Percentiles rank a stretch among this genome's conserved stretches.
These are phyloP conservation scores for Trametes maxima DNA, from an alignment of 768 basidiomycete species.

Conservation along the genomic window DNA sequence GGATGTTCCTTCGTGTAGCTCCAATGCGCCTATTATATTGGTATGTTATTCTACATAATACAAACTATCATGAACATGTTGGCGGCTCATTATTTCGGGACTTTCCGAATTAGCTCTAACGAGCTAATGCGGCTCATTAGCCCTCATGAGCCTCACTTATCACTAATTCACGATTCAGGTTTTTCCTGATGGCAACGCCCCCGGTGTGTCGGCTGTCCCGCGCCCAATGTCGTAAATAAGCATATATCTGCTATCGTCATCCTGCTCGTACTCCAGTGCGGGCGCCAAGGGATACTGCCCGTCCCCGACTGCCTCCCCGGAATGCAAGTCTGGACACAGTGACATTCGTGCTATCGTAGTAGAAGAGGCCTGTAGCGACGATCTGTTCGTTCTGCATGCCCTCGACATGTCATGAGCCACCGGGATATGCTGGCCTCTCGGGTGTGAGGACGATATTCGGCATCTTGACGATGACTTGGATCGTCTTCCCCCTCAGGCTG, in stretches of 20 bases:
- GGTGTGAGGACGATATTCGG: slow-evolving; percentile 37
- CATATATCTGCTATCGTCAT: not conserved
- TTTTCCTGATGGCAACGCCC: slow-evolving; percentile 25
- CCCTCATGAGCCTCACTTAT: not conserved
- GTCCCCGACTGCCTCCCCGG: slow-evolving; percentile 29
- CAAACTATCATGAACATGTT: not conserved
- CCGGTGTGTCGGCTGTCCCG: slow-evolving; percentile 30
- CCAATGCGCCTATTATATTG: not conserved
- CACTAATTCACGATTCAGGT: not conserved
- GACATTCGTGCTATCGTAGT: slow-evolving; percentile 38
- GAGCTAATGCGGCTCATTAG: not conserved
- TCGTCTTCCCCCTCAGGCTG: slow-evolving; percentile 19
- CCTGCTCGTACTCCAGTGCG: not conserved
- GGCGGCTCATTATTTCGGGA: not conserved
- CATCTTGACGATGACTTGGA: slow-evolving; percentile 46
- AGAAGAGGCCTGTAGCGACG: slow-evolving; percentile 18
- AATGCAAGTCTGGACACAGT: slow-evolving; percentile 36
- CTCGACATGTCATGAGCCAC: slow-evolving; percentile 41
- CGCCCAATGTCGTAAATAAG: slow-evolving; percentile 1
- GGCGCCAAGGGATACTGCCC: not conserved
- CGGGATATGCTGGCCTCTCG: slow-evolving; percentile 32
- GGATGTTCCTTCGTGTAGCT: not conserved
- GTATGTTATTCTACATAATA: not conserved
- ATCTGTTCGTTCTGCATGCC: slow-evolving; percentile 29
- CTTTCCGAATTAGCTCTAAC: slow-evolving; percentile 3